Percentiles rank a stretch among this genome's conserved stretches.
These are phyloP conservation scores for Eucommia ulmoides DNA, from an alignment of 257 asterid species.

Conservation along the genomic window DNA sequence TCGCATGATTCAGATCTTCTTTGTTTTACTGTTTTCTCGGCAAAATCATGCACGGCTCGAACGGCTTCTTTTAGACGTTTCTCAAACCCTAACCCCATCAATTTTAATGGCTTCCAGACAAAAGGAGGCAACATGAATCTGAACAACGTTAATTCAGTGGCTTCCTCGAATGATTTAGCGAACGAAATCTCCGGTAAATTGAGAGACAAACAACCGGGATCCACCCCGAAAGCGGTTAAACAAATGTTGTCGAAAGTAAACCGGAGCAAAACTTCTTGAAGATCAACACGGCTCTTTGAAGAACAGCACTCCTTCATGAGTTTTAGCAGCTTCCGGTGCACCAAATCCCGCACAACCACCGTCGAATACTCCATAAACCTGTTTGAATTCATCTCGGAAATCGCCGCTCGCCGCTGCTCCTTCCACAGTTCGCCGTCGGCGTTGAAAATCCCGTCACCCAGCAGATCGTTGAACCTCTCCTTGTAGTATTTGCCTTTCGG, in stretches of 20 bases:
- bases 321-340: background rate
- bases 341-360: background rate
- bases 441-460: background rate
- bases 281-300: background rate
- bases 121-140: background rate
- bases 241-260: background rate
- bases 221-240: background rate
- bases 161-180: background rate
- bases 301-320: background rate
- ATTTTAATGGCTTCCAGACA: background rate
- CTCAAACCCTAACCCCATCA: background rate
- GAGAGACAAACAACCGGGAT: background rate
- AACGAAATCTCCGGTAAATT: background rate
- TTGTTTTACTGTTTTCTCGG: background rate
- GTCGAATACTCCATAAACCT: background rate
- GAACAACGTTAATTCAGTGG: background rate
- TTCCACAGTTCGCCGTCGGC: conserved; percentile 1
- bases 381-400: background rate
- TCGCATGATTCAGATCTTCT: background rate
- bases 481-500: background rate
- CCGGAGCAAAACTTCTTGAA: background rate
- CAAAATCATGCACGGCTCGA: background rate
- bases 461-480: background rate
- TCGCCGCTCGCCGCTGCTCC: background rate
- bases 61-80: background rate